Evolutionary conservation across 2,329 filamentous ascomycete species (phyloP).

Genomic region (Diplodia corticola): DNA sequence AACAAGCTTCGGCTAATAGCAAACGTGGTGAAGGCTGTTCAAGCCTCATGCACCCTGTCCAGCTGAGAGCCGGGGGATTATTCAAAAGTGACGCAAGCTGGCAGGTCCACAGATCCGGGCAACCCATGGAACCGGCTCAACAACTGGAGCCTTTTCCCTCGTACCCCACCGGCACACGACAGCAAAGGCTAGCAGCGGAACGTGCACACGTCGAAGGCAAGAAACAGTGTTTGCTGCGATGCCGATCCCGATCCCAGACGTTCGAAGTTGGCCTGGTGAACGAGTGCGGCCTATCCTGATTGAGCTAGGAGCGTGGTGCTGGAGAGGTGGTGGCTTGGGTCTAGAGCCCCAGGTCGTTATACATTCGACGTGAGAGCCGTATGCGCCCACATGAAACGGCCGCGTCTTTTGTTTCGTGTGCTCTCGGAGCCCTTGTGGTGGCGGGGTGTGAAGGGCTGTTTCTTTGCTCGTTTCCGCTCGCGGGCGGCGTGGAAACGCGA

Average conservation of each 20-base stretch:
- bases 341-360: not conserved
- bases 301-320: not conserved
- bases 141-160: not conserved
- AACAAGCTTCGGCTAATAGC: too few relatives aligned
- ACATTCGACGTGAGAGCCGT: not conserved
- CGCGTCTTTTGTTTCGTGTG: not conserved
- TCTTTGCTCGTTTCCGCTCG: not conserved
- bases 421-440: not conserved
- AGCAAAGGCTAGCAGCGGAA: not conserved
- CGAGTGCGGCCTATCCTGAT: not conserved
- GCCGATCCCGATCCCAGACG: conserved; percentile 11
- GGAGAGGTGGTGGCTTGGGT: not conserved
- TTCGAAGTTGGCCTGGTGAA: conserved; percentile 2
- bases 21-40: too few relatives aligned
- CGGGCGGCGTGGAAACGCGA: not conserved
- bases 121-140: not conserved
- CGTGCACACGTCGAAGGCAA: not conserved
- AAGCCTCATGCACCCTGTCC: not conserved
- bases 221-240: not conserved
- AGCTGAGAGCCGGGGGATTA: not conserved
- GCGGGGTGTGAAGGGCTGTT: not conserved
- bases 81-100: not conserved
- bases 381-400: not conserved
- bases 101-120: not conserved
- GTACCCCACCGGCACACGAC: not conserved